These are phyloP conservation scores for Sclerotinia spermophila DNA, from an alignment of 2,329 filamentous ascomycete genomes.

Conservation along the genomic window DNA sequence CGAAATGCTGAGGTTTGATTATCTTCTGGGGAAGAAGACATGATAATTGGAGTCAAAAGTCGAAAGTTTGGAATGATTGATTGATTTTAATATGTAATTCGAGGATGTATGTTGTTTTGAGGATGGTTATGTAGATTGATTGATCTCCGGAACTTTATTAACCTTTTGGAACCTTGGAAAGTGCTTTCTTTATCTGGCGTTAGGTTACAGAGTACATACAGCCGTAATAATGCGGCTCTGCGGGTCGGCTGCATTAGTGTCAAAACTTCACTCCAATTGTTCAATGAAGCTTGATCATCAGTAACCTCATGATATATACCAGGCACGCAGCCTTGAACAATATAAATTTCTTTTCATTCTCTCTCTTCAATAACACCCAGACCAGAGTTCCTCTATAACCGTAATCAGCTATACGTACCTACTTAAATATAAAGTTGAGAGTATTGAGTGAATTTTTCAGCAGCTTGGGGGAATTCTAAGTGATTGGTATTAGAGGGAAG, in stretches of 20 bases:
- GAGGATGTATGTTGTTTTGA: not conserved
- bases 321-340: not conserved
- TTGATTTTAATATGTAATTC: not conserved
- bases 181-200: not conserved
- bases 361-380: not conserved
- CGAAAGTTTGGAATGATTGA: not conserved
- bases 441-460: not conserved
- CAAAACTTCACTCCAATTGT: not conserved
- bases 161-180: not conserved
- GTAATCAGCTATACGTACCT: not conserved
- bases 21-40: slow-evolving; percentile 19
- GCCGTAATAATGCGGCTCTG: slow-evolving; percentile 31
- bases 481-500: not conserved
- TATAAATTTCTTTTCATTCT: not conserved
- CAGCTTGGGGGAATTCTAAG: not conserved
- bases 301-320: not conserved
- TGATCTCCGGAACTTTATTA: not conserved
- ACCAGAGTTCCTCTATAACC: not conserved
- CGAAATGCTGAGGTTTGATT: slow-evolving; percentile 31
- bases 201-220: no score
- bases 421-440: not conserved
- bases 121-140: not conserved
- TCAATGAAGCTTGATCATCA: not conserved
- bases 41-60: slow-evolving; percentile 1
- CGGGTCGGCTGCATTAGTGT: slow-evolving; percentile 32